phyloP scores from a whole-genome alignment of 1,284 basidiomycete species.

The Mycena sp. region DNA sequence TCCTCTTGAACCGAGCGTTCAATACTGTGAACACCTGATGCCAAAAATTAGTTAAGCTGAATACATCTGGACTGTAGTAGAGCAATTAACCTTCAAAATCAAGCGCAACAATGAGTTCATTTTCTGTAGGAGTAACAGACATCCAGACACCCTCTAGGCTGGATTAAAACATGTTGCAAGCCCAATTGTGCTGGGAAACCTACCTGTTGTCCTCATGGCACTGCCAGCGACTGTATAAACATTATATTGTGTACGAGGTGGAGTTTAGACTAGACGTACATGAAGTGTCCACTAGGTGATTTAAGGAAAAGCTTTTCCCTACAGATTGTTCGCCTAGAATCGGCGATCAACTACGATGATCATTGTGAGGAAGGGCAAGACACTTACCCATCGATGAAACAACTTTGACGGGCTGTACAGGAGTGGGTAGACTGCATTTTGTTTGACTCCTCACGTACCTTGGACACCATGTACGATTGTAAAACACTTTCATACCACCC shows the following conservation, averaged over 20 bases:
- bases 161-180: neutral
- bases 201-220: constrained; percentile 68
- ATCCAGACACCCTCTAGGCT: constrained; percentile 69
- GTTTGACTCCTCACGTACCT: constrained; percentile 44
- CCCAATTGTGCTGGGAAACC: neutral
- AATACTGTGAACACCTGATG: constrained; percentile 57
- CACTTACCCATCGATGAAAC: constrained; percentile 69
- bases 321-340: constrained; percentile 64
- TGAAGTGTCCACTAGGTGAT: constrained; percentile 72
- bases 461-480: constrained; percentile 65
- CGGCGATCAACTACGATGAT: neutral
- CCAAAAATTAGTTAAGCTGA: neutral
- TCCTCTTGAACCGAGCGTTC: constrained; percentile 72
- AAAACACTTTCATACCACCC: constrained; percentile 76
- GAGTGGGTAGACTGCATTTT: too few relatives aligned
- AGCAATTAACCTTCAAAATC: constrained; percentile 65
- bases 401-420: constrained; percentile 61
- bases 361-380: neutral
- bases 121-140: constrained; percentile 68
- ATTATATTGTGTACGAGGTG: neutral
- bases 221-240: constrained; percentile 56
- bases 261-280: constrained; percentile 32
- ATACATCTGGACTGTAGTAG: neutral
- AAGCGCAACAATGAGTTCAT: constrained; percentile 63
- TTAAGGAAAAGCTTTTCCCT: constrained; percentile 68